Percentiles rank a stretch among this genome's conserved stretches.
Conservation (phyloP, 768 basidiomycete species). For the Coprinopsis strossmayeri region DNA sequence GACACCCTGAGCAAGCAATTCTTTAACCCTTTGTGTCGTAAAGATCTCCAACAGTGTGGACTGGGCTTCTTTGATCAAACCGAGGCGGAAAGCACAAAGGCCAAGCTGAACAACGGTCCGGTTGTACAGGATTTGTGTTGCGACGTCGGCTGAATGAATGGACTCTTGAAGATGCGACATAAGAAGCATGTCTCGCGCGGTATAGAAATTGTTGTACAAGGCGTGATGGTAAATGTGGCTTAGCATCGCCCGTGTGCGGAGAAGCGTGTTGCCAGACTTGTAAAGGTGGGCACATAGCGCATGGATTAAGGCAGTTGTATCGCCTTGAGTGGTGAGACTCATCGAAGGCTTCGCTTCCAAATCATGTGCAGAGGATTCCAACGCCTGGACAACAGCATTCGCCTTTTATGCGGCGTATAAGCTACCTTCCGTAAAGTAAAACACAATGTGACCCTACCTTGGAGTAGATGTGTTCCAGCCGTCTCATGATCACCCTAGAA, state of each 20-base stretch:
- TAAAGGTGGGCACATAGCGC: slow-evolving; percentile 89
- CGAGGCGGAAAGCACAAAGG: slow-evolving; percentile 92
- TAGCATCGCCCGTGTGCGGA: slow-evolving; percentile 95
- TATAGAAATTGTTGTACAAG: slow-evolving; percentile 93
- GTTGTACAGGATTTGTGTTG: slow-evolving; percentile 97
- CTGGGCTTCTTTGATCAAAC: slow-evolving; percentile 91
- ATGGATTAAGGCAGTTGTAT: slow-evolving; percentile 78
- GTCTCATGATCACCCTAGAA: slow-evolving; percentile 86
- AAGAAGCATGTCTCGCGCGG: slow-evolving; percentile 93
- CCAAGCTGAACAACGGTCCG: slow-evolving; percentile 96
- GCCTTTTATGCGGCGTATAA: slow-evolving; percentile 53
- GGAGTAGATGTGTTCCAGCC: slow-evolving; percentile 96
- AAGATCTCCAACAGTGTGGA: slow-evolving; percentile 93
- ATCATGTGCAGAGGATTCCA: slow-evolving; percentile 63
- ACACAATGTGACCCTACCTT: slow-evolving; percentile 51
- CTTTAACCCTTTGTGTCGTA: slow-evolving; percentile 93
- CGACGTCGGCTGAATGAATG: slow-evolving; percentile 92
- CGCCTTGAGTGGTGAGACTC: slow-evolving; percentile 45
- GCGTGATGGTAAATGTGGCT: slow-evolving; percentile 97
- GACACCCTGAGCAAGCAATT: slow-evolving; percentile 92
- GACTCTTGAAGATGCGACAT: slow-evolving; percentile 99
- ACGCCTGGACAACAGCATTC: slow-evolving; percentile 84
- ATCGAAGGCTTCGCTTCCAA: slow-evolving; percentile 58
- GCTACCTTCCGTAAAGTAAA: background rate
- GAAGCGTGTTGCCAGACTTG: slow-evolving; percentile 82